phyloP scores from a whole-genome alignment of 2,329 filamentous ascomycete species.

The Fusarium nygamai region DNA sequence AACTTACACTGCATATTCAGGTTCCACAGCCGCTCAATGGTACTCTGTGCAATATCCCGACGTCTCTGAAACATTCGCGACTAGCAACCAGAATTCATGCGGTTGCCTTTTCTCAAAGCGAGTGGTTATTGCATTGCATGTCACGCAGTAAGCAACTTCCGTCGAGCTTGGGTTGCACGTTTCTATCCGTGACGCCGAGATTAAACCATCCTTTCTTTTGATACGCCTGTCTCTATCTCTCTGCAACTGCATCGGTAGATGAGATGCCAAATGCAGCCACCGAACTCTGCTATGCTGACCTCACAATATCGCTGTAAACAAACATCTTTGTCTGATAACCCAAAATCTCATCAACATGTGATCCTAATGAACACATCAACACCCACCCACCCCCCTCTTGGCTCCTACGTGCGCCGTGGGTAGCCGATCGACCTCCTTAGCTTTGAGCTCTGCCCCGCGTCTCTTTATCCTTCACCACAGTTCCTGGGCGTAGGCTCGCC shows the following conservation, averaged over 20 bases:
- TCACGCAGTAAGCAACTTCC: constrained; percentile 10
- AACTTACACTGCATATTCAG: background rate
- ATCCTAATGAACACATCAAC: constrained; percentile 27
- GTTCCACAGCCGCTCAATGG: background rate
- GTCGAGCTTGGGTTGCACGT: constrained; percentile 7
- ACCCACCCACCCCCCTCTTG: constrained; percentile 11
- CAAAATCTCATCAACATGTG: constrained; percentile 26
- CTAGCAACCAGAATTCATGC: background rate
- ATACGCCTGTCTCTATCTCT: constrained; percentile 25
- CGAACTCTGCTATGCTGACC: constrained; percentile 7
- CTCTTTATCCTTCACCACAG: constrained; percentile 18
- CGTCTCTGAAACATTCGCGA: background rate
- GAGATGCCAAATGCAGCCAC: constrained; percentile 14
- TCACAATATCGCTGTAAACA: constrained; percentile 21
- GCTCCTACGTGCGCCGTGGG: constrained; percentile 31
- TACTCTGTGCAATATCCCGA: constrained; percentile 7
- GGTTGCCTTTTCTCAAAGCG: constrained; percentile 3
- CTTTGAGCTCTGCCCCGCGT: constrained; percentile 20
- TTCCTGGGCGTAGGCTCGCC: constrained; percentile 29
- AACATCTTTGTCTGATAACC: constrained; percentile 23
- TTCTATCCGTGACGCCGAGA: constrained; percentile 11
- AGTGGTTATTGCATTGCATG: constrained; percentile 14
- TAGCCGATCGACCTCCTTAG: constrained; percentile 37
- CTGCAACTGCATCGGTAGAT: background rate
- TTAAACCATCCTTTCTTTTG: constrained; percentile 27